Evolutionary conservation across 441 rosid genomes (phyloP).

Genomic region (Gossypium trilobum): DNA sequence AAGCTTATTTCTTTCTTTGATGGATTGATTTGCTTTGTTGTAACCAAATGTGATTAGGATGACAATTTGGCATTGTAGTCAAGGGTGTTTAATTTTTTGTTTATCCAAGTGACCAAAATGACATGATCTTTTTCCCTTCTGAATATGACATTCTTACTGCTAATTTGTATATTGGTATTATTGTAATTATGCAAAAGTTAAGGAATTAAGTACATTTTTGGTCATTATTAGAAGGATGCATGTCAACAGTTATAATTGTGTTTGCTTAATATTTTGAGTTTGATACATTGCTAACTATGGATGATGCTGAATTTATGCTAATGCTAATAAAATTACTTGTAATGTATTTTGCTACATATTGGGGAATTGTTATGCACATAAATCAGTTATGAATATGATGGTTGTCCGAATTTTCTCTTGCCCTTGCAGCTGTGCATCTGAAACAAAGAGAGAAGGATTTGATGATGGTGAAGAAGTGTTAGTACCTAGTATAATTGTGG

Average conservation of each 20-base stretch:
- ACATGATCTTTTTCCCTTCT: constrained; percentile 2
- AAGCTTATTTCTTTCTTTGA: constrained; percentile 16
- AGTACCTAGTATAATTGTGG: constrained; percentile 45
- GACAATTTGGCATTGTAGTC: not conserved
- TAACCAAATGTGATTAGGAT: not conserved
- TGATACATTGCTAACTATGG: constrained; percentile 1
- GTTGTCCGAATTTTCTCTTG: constrained; percentile 15
- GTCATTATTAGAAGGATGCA: not conserved
- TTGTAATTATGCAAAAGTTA: not conserved
- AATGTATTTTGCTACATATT: not conserved
- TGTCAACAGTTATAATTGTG: not conserved
- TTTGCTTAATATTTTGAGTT: constrained; percentile 1
- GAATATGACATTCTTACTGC: not conserved
- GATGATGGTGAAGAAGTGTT: constrained; percentile 42
- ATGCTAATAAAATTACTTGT: not conserved
- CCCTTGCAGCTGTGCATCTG: constrained; percentile 40
- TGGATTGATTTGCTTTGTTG: constrained; percentile 12
- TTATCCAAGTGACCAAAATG: not conserved
- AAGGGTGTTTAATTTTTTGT: constrained; percentile 3
- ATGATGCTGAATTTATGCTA: constrained; percentile 5
- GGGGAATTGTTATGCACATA: not conserved
- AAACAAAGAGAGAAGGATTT: constrained; percentile 34
- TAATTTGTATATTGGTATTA: not conserved
- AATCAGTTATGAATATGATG: not conserved
- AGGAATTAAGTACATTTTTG: not conserved